Percentiles rank a stretch among this genome's conserved stretches.
Evolutionary conservation across 75 land plant genomes (phyloP).

Genomic region (Sequoiadendron giganteum): DNA sequence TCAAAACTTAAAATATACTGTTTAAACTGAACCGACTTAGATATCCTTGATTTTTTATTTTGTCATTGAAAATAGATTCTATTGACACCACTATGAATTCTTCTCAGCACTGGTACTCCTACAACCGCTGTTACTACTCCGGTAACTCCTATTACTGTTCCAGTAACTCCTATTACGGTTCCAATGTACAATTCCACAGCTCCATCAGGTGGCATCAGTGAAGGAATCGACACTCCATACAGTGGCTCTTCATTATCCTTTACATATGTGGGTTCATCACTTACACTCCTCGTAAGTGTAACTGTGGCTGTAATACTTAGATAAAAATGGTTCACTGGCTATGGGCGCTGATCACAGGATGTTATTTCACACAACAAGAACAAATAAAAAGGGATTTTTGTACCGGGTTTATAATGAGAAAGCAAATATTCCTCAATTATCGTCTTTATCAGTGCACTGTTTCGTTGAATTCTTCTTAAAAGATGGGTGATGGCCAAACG

Average conservation of each 20-base stretch:
- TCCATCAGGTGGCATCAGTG: background rate
- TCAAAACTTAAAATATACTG: no score
- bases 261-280: background rate
- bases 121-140: background rate
- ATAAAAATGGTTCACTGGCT: background rate
- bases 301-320: conserved; percentile 1
- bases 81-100: background rate
- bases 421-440: no score
- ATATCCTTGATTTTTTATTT: background rate
- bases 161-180: no score
- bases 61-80: background rate
- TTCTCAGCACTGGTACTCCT: conserved; percentile 8
- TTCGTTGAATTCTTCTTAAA: no score
- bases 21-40: no score
- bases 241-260: background rate
- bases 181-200: background rate
- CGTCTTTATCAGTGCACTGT: no score
- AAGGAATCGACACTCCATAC: background rate
- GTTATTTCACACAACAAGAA: no score
- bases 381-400: no score
- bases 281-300: background rate
- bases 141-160: background rate
- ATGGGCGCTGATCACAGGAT: no score
- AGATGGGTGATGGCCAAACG: no score
- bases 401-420: no score